Evolutionary conservation across 164 flowering plant species (phyloP), one percentile per base, ranked within the genome.

Genomic region (Aristolochia contorta): DNA sequence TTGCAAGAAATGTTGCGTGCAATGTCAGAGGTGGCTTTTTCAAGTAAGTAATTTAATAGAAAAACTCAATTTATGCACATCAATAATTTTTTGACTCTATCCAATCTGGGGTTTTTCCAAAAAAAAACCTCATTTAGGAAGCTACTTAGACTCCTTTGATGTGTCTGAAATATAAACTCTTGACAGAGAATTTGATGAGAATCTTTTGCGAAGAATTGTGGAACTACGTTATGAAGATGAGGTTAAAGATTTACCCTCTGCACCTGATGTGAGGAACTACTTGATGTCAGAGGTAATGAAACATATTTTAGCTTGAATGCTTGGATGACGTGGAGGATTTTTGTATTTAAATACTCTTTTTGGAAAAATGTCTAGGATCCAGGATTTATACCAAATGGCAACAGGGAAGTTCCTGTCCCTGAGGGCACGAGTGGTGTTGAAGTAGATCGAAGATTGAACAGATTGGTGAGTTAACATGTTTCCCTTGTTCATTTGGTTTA

Each of bases 1-100:
- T 94, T 51, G 99, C 97, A 61, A 83, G 99, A 72, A 94, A 94
- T 81, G 96, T 94, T 65, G 95, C 97, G 61, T 91, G 97, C 85
- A 89, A 89, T 76, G 96, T 85, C 67, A 80, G 99, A 68, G 97
- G 88, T 54, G 86, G 82, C 49, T 94, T 87, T 68, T 94, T 91
- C 81, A 94, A 81, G 99, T 91, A 75, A 83, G 89, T 61, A 16
- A 60, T 27, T 27, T 5, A 27, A 27, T 2, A 27, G 30, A 27
- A 27, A 27, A 27, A 8, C 61, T 33, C 20, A 21, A 30, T 33
- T 8, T 50, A 16, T 16, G 6, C 50, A 25, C 9, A 20, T 16
- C 19, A 8, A 6, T 8, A 20, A 25, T 10, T 22, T 41, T n/a
- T 41, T 46, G 16, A 33, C 16, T 8, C 16, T 13, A 30, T 56